A percentile compares a stretch with the other conserved stretches of the same genome.
phyloP scores from a whole-genome alignment of 352 stramenopile genomes.

The Pythium plurisporium region DNA sequence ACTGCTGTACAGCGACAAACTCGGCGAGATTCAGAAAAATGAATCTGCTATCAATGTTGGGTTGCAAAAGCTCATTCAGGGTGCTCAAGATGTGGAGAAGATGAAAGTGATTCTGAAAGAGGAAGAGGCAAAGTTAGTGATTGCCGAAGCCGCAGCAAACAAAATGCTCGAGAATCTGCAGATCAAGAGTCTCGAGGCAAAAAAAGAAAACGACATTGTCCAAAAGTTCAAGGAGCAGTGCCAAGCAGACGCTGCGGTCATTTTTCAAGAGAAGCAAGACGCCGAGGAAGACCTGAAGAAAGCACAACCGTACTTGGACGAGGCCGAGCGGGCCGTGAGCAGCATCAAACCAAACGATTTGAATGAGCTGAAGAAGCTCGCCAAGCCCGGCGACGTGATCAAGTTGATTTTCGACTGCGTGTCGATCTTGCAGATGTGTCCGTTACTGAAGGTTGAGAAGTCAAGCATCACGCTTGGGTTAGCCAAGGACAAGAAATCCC shows the following conservation, averaged over 20 bases:
- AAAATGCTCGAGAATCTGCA: conserved; percentile 97
- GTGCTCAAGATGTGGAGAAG: conserved; percentile 93
- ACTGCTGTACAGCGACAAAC: conserved; percentile 93
- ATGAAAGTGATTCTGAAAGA: conserved; percentile 97
- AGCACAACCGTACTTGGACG: conserved; percentile 96
- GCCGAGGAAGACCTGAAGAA: conserved; percentile 96
- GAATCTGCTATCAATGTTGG: conserved; percentile 96
- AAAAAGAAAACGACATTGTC: conserved; percentile 97
- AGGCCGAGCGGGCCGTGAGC: conserved; percentile 96
- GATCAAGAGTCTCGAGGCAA: conserved; percentile 94
- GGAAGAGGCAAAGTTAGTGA: conserved; percentile 96
- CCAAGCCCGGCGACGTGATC: conserved; percentile 98
- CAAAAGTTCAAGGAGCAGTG: conserved; percentile 96
- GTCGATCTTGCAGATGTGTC: conserved; percentile 95
- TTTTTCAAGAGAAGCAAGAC: conserved; percentile 93
- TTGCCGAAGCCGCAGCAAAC: conserved; percentile 96
- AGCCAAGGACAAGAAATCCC: conserved; percentile 90
- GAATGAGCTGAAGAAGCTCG: conserved; percentile 97
- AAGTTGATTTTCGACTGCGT: conserved; percentile 98
- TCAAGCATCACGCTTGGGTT: conserved; percentile 93
- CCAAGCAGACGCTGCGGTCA: conserved; percentile 93
- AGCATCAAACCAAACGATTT: conserved; percentile 98
- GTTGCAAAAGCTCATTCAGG: conserved; percentile 97
- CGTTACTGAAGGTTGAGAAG: conserved; percentile 89
- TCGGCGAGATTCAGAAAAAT: conserved; percentile 95